These are phyloP conservation scores for Jatropha multifida DNA, from an alignment of 441 rosid genomes.

Conservation along the genomic window DNA sequence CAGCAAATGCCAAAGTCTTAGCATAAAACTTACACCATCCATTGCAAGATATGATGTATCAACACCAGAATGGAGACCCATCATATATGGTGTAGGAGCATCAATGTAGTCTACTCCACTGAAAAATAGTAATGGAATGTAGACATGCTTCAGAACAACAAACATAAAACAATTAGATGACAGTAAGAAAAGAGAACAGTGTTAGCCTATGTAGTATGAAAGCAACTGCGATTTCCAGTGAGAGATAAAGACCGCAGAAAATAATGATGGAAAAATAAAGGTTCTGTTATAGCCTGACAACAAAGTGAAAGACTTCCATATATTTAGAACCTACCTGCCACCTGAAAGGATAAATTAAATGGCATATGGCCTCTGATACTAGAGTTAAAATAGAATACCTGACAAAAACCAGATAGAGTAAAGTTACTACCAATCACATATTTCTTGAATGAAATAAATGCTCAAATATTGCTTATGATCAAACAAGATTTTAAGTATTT, in stretches of 20 bases:
- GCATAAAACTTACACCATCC: constrained; percentile 84
- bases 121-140: constrained; percentile 99
- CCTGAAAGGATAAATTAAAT: constrained; percentile 95
- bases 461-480: background rate
- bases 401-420: constrained; percentile 19
- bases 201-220: constrained; percentile 18
- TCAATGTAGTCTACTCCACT: constrained; percentile 99
- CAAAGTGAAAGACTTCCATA: constrained; percentile 10
- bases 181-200: constrained; percentile 15
- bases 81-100: constrained; percentile 99
- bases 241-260: background rate
- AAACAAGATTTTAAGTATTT: background rate
- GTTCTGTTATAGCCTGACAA: constrained; percentile 1
- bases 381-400: constrained; percentile 95
- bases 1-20: constrained; percentile 5
- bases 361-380: constrained; percentile 95
- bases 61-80: constrained; percentile 99
- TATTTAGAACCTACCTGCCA: constrained; percentile 74
- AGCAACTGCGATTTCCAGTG: constrained; percentile 21
- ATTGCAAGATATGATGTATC: constrained; percentile 82
- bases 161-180: constrained; percentile 55
- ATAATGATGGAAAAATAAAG: background rate
- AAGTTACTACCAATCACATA: background rate
- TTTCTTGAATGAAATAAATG: background rate
- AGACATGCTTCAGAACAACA: constrained; percentile 95